Percentiles rank a stretch among this genome's conserved stretches.
phyloP scores from a whole-genome alignment of 495 filamentous ascomycete species.

The Hypoxylon intermedium region DNA sequence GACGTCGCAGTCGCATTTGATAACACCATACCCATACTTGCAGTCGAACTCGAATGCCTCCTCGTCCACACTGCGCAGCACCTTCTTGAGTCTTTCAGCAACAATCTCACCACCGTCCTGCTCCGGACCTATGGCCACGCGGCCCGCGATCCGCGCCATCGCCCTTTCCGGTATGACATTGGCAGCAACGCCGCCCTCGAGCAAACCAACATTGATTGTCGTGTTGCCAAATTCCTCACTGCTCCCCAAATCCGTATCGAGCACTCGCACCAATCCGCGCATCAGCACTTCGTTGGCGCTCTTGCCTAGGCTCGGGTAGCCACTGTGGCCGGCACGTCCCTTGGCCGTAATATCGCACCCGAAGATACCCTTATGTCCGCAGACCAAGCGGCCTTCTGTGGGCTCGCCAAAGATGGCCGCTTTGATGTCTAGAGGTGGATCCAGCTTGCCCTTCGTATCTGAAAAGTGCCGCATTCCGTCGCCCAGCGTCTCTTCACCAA shows the following conservation, averaged over 20 bases:
- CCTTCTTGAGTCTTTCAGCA: slow-evolving; percentile 60
- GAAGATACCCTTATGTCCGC: slow-evolving; percentile 87
- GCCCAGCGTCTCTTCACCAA: slow-evolving; percentile 83
- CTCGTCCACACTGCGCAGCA: slow-evolving; percentile 61
- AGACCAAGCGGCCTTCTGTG: slow-evolving; percentile 82
- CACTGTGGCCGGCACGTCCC: slow-evolving; percentile 84
- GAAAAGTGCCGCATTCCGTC: slow-evolving; percentile 82
- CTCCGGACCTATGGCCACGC: slow-evolving; percentile 76
- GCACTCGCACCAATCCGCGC: slow-evolving; percentile 67
- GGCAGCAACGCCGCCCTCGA: slow-evolving; percentile 82
- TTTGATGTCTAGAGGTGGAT: slow-evolving; percentile 43
- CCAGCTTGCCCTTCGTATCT: slow-evolving; percentile 56
- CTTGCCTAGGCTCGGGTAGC: slow-evolving; percentile 85
- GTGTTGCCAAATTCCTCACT: slow-evolving; percentile 82
- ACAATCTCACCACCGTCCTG: slow-evolving; percentile 61
- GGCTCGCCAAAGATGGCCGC: slow-evolving; percentile 91
- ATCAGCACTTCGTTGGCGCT: slow-evolving; percentile 79
- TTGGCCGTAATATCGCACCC: slow-evolving; percentile 66
- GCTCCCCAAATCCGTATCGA: slow-evolving; percentile 71
- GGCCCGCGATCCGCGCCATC: slow-evolving; percentile 67
- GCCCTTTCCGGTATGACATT: slow-evolving; percentile 87
- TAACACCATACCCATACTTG: slow-evolving; percentile 68
- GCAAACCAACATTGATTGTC: slow-evolving; percentile 81
- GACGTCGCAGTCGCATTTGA: slow-evolving; percentile 80
- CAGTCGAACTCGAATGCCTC: slow-evolving; percentile 69